Evolutionary conservation across 2,329 filamentous ascomycete genomes (phyloP).

Genomic region (Ophiostoma australiae): DNA sequence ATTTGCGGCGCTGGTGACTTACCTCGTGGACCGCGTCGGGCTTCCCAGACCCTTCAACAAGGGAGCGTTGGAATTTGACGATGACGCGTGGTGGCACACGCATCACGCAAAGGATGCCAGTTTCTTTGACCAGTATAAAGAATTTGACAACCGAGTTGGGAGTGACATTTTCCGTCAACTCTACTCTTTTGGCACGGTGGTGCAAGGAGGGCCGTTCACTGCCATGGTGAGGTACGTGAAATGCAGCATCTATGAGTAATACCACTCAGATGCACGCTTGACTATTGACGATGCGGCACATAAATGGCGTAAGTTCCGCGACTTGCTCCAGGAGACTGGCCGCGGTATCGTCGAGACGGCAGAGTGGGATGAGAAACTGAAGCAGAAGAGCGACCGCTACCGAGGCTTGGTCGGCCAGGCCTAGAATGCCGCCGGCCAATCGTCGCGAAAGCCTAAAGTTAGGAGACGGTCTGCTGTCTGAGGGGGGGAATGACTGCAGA

Average conservation of each 20-base stretch:
- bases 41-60: background rate
- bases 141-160: too few relatives aligned
- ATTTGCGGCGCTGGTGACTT: background rate
- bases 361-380: too few relatives aligned
- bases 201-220: background rate
- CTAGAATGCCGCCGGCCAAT: too few relatives aligned
- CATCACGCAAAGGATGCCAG: background rate
- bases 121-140: background rate
- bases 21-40: background rate
- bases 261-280: background rate
- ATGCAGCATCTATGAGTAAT: background rate
- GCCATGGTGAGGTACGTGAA: background rate
- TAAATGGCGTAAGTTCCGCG: background rate
- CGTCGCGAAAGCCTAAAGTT: too few relatives aligned
- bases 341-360: too few relatives aligned
- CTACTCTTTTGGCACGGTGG: background rate
- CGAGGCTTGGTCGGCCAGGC: too few relatives aligned
- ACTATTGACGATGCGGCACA: background rate
- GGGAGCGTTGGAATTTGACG: background rate
- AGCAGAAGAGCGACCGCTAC: too few relatives aligned
- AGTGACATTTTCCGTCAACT: background rate
- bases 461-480: too few relatives aligned
- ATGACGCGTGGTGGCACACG: background rate
- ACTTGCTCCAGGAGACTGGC: too few relatives aligned
- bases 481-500: too few relatives aligned